These are phyloP conservation scores for Penicillium crustosum DNA, from an alignment of 2,329 filamentous ascomycete genomes.

Conservation along the genomic window DNA sequence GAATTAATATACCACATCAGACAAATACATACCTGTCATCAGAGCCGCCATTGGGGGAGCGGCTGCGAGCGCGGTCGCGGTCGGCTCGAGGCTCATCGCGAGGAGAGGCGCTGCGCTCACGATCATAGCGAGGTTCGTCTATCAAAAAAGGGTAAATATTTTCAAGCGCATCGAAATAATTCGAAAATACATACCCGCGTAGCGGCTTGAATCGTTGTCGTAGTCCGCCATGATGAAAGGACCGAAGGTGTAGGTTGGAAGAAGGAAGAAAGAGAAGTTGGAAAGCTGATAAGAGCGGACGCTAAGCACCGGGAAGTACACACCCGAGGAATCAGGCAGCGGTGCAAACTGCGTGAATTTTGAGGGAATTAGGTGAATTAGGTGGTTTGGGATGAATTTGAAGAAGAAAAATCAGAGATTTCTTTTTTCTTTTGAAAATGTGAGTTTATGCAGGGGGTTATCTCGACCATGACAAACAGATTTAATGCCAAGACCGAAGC, in stretches of 20 bases:
- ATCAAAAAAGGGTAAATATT: slow-evolving; percentile 3
- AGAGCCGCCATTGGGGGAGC: slow-evolving; percentile 61
- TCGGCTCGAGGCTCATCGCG: slow-evolving; percentile 55
- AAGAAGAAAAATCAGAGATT: background rate
- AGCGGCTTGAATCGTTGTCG: slow-evolving; percentile 64
- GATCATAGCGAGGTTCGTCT: slow-evolving; percentile 64
- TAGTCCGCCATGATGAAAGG: slow-evolving; percentile 55
- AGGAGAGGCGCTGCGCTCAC: slow-evolving; percentile 67
- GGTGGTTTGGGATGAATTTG: background rate
- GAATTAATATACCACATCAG: background rate
- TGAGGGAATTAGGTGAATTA: background rate
- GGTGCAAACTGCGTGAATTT: background rate
- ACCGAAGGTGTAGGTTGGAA: slow-evolving; percentile 21
- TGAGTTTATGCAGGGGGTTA: slow-evolving; percentile 2
- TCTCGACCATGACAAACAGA: background rate
- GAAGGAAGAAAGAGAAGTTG: slow-evolving; percentile 25
- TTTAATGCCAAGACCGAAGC: slow-evolving; percentile 1
- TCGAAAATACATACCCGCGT: slow-evolving; percentile 57
- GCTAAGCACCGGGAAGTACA: slow-evolving; percentile 21
- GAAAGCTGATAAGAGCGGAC: slow-evolving; percentile 18
- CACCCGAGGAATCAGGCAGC: slow-evolving; percentile 18
- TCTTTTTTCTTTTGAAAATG: background rate
- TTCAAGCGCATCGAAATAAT: background rate
- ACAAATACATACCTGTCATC: slow-evolving; percentile 50
- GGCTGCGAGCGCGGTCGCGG: slow-evolving; percentile 61